Conservation (phyloP, 2,329 filamentous ascomycete genomes). For the Colletotrichum sp. region DNA sequence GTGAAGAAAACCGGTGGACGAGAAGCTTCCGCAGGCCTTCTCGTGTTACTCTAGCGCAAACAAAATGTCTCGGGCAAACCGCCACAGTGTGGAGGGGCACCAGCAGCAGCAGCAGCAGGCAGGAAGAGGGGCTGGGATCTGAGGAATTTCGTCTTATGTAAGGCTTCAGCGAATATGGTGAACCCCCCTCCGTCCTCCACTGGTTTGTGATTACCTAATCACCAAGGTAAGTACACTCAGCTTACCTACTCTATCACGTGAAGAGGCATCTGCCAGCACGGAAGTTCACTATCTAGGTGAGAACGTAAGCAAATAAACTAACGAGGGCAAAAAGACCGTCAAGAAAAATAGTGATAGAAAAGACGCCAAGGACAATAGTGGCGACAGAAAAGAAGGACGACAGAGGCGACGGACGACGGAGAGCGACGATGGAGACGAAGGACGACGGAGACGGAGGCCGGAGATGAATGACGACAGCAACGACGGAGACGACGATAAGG, state of each 20-base stretch:
- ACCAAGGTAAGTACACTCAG: not conserved
- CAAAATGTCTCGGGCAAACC: slow-evolving; percentile 18
- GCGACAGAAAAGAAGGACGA: not conserved
- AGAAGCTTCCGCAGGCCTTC: slow-evolving; percentile 1
- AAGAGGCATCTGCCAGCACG: not conserved
- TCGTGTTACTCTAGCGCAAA: slow-evolving; percentile 15
- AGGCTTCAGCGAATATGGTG: not conserved
- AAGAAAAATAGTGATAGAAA: no score
- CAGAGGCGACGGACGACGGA: no score
- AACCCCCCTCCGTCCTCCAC: not conserved
- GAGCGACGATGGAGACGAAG: no score
- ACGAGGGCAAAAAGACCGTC: no score
- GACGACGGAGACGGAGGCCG: no score
- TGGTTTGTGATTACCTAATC: not conserved
- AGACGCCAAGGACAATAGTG: not conserved
- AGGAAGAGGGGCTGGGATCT: not conserved
- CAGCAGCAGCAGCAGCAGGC: not conserved
- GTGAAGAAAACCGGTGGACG: slow-evolving; percentile 14
- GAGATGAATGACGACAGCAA: no score
- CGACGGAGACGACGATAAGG: not conserved
- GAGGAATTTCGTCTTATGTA: not conserved
- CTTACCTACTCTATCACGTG: not conserved
- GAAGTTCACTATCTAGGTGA: no score
- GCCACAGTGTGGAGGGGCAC: not conserved
- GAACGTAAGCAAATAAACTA: no score